Evolutionary conservation across 2,329 filamentous ascomycete genomes (phyloP), one percentile per base, ranked within the genome.

Genomic region (Akanthomyces dipterigenus): DNA sequence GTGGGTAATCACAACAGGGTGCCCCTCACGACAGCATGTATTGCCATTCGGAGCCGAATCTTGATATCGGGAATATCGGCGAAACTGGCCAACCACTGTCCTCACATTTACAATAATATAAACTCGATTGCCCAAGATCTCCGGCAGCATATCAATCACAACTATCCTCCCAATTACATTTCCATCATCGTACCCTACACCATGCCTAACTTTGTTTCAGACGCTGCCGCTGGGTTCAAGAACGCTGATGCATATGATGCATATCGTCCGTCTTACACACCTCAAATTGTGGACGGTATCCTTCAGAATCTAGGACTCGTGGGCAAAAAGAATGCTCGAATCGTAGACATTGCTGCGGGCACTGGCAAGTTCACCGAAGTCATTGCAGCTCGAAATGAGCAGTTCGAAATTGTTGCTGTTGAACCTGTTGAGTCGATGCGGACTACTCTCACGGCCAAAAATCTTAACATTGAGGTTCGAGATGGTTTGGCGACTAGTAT

Each of bases 321-420:
- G 31, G 78, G 76, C 28, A 68, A 77, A 20, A 56, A 72, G 7
- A 74, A 76, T 50, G 80, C 80, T 16, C 78, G 73, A 49, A 73
- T 90, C 45, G 70, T 89, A 26, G 88, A 90, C 69, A 76, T 90
- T 20, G 88, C 82, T 1, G 85, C 86, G 3, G 87, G 88, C 0
- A 89, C 87, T 0, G 88, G 88, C 28, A 89, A 89, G 68, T 86
- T 90, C 68, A 90, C 88, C 0, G 84, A 87, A 70, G 67, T 80
- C 20, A 77, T 91, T 38, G 82, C 84, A 7, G 75, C 71, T 16
- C 76, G 87, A 34, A 75, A 79, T 0, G 88, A 90, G 71, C 69
- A 73, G 7, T 90, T 82, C 72, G 69, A 82, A 46, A 76, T 91
- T 64, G 68, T 86, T 50, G 82, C 86, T 51, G 76, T 90, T 54